Evolutionary conservation across 192 early-diverging fungal species (phyloP), one percentile per base, ranked within the genome.

Genomic region (Gonapodya sp.): DNA sequence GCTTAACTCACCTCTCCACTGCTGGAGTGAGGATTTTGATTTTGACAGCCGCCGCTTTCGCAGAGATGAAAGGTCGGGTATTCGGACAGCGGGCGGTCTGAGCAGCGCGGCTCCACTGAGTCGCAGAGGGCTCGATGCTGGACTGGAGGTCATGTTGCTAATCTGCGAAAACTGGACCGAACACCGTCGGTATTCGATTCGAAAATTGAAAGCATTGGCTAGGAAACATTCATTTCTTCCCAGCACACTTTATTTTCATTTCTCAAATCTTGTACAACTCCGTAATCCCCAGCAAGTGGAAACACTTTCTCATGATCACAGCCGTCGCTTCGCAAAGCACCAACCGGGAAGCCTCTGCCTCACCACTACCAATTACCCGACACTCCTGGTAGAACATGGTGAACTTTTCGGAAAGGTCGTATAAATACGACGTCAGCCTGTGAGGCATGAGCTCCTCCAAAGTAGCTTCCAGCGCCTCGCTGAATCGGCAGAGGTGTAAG

Each of bases 341-440:
- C 2, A 77, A 33, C 75, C 75, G 75, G 18, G 75, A 77, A 16
- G 16, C 75, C 46, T 64, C 46, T 8, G 8, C 8, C 46, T 64
- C 46, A 16, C 46, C 46, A 64, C 46, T 64, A 2, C 75, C 75
- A 18, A 77, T 18, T 2, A 77, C 75, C 30, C 75, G 75, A 34
- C 75, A 77, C 18, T 77, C 75, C 75, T 34, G 75, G 75, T 32
- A 77, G 34, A 77, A 77, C 30, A 32, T 2, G 30, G 2, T 32
- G 34, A 77, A 77, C 75, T 77, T 77, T 8, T 34, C 75, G 18
- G 75, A 77, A 33, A 77, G 75, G 75, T 34, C 75, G 75, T 77
- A 77, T 8, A 77, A 14, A 33, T 77, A 77, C 75, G 18, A 18
- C 30, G 30, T 32, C 75, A 77, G 75, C 8, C 34, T 2, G 75